Evolutionary conservation across 2,329 filamentous ascomycete genomes (phyloP).

Genomic region (Ophiostoma sp.): DNA sequence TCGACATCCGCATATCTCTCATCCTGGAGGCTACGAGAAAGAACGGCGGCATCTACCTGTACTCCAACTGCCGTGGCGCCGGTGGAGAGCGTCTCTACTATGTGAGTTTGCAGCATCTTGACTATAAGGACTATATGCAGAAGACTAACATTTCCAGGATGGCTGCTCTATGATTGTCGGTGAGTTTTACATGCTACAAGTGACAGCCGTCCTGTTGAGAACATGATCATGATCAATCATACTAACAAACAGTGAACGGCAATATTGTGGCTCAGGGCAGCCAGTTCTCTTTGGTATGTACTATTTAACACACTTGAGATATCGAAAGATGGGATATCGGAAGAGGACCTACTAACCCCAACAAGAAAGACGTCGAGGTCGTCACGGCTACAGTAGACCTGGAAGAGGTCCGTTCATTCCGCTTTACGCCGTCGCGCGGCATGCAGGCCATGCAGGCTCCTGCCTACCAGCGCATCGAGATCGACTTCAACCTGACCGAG

Average conservation of each 20-base stretch:
- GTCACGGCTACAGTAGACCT: slow-evolving; percentile 61
- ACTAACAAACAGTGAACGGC: slow-evolving; percentile 45
- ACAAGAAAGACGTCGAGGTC: slow-evolving; percentile 61
- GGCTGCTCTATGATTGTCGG: slow-evolving; percentile 57
- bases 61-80: slow-evolving; percentile 48
- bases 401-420: slow-evolving; percentile 62
- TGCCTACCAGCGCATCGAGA: slow-evolving; percentile 43
- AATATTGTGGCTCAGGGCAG: slow-evolving; percentile 59
- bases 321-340: slow-evolving; percentile 35
- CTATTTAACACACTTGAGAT: slow-evolving; percentile 28
- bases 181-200: not conserved
- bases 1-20: slow-evolving; percentile 57
- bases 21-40: slow-evolving; percentile 59
- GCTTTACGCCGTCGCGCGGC: slow-evolving; percentile 52
- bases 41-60: slow-evolving; percentile 43
- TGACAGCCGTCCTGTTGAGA: not conserved
- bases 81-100: slow-evolving; percentile 56
- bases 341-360: not conserved
- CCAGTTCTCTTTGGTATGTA: slow-evolving; percentile 45
- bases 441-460: slow-evolving; percentile 51
- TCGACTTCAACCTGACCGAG: slow-evolving; percentile 34
- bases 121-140: not conserved
- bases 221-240: not conserved
- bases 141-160: slow-evolving; percentile 35
- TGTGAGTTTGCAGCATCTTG: not conserved